Conservation (phyloP, 495 filamentous ascomycete species). For the Aspergillus funiculosus region DNA sequence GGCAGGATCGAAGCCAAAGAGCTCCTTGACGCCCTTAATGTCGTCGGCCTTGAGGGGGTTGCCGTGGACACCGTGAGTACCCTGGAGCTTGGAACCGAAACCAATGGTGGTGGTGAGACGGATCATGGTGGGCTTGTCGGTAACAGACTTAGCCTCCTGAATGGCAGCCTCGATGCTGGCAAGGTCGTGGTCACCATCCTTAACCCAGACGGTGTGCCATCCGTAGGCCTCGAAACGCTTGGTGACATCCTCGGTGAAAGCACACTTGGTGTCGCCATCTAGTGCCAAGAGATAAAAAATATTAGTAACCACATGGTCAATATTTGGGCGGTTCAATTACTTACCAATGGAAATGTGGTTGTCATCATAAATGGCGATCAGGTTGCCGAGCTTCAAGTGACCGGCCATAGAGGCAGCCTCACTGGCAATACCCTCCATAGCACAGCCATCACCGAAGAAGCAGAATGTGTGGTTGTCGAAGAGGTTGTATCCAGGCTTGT, state of each 20-base stretch:
- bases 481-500: slow-evolving; percentile 91
- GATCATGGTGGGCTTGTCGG: slow-evolving; percentile 93
- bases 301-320: background rate
- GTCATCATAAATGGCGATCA: slow-evolving; percentile 96
- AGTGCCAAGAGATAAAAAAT: background rate
- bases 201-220: slow-evolving; percentile 86
- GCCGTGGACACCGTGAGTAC: slow-evolving; percentile 93
- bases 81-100: slow-evolving; percentile 88
- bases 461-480: slow-evolving; percentile 93
- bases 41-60: slow-evolving; percentile 92
- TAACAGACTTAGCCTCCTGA: slow-evolving; percentile 75
- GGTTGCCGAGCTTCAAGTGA: slow-evolving; percentile 94
- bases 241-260: slow-evolving; percentile 95
- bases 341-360: slow-evolving; percentile 92
- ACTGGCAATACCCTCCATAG: slow-evolving; percentile 94
- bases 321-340: slow-evolving; percentile 12
- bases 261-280: slow-evolving; percentile 91
- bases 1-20: slow-evolving; percentile 94
- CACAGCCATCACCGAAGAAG: slow-evolving; percentile 97
- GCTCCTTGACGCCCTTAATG: slow-evolving; percentile 80
- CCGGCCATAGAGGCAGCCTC: slow-evolving; percentile 91
- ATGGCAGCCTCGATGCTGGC: slow-evolving; percentile 85
- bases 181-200: slow-evolving; percentile 87
- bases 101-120: slow-evolving; percentile 97
- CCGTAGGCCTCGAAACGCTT: slow-evolving; percentile 97